Evolutionary conservation across 2,329 filamentous ascomycete genomes (phyloP).

Genomic region (Aureobasidium sp.): DNA sequence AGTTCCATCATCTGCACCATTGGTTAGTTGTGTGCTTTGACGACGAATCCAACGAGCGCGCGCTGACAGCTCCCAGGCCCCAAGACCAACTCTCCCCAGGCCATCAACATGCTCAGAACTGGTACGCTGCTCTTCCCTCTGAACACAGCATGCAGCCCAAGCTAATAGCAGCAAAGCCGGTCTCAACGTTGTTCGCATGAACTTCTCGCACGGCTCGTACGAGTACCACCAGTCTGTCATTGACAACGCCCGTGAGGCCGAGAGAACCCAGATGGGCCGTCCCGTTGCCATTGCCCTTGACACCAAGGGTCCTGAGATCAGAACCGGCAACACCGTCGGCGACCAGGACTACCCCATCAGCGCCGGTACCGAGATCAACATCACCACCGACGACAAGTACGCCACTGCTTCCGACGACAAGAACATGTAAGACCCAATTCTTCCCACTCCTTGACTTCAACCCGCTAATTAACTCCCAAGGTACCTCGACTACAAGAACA

Average conservation of each 20-base stretch:
- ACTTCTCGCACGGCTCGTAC: constrained; percentile 93
- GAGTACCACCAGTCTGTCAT: constrained; percentile 98
- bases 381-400: constrained; percentile 94
- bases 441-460: neutral
- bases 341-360: constrained; percentile 74
- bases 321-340: constrained; percentile 65
- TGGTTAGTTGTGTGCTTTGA: constrained; percentile 40
- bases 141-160: neutral
- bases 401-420: constrained; percentile 73
- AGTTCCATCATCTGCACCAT: constrained; percentile 99
- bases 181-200: constrained; percentile 99
- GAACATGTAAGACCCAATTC: constrained; percentile 66
- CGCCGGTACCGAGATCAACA: constrained; percentile 78
- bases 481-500: constrained; percentile 99
- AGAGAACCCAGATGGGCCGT: constrained; percentile 67
- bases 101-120: constrained; percentile 87
- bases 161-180: constrained; percentile 47
- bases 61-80: constrained; percentile 47
- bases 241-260: constrained; percentile 84
- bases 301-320: constrained; percentile 78
- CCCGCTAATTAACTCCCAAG: constrained; percentile 36
- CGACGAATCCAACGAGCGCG: neutral
- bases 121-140: constrained; percentile 29
- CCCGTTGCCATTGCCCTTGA: constrained; percentile 91
- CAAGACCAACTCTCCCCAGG: constrained; percentile 97